Evolutionary conservation across 2,329 filamentous ascomycete species (phyloP), one percentile per base, ranked within the genome.

Genomic region (Paraphoma sp.): DNA sequence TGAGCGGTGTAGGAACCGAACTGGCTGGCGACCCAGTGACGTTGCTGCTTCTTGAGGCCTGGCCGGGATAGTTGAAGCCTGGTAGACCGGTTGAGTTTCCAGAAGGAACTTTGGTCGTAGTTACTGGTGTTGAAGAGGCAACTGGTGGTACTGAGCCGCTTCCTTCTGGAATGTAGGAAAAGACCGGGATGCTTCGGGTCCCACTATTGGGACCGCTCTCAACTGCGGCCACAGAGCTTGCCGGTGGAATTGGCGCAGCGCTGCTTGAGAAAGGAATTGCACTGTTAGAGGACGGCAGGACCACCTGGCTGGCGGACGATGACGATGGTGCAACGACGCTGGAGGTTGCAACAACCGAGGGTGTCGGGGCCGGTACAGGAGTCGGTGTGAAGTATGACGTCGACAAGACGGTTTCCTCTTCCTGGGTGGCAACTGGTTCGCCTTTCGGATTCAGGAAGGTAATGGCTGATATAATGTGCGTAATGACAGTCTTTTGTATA

Each of bases 381-480:
- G 65, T 59, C n/a, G 66, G 62, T 11, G 67, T 67, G 28, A 76
- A 69, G 59, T 62, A 76, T 0, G 65, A 65, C 17, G 72, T 77
- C 3, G 67, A 73, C 10, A 70, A 48, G n/a, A 73, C 28, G 11
- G 70, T 72, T 49, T 70, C 59, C 11, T 61, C 63, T 4, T 69
- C 55, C 48, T 69, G 62, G 10, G 74, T 76, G 3, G 59, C 65
- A n/a, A 73, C 44, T n/a, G 72, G 73, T 31, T 68, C 55, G 12
- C 73, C 72, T 33, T 72, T 57, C 0, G 69, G 69, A 44, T 73
- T 57, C 11, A 68, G 53, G 45, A 76, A 77, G 3, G 73, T 77
- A 41, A 76, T 65, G 14, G 65, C 71, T 16, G 72, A 53, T 55
- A 62, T 53, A 42, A 67, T 65, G 5, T 57, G 55, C 11, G 68